These are phyloP conservation scores for Paulownia fortunei DNA, from an alignment of 257 asterid genomes.

Conservation along the genomic window DNA sequence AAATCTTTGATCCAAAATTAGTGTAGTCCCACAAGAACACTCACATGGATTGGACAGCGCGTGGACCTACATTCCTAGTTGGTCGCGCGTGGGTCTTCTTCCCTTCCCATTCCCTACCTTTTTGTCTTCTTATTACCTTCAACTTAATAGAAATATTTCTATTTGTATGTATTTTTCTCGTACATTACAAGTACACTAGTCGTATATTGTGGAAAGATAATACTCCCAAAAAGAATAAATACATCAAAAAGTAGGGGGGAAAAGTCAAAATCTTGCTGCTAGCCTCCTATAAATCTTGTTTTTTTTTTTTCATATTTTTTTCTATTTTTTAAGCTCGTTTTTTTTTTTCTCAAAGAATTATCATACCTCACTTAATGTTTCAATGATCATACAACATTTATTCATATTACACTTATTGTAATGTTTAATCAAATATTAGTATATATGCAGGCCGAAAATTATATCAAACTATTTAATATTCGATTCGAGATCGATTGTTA, in stretches of 20 bases:
- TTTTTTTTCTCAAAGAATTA: not conserved
- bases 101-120: not conserved
- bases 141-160: not conserved
- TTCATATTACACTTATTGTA: too few species aligned
- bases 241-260: not conserved
- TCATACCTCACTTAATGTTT: too few species aligned
- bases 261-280: not conserved
- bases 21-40: constrained; percentile 1
- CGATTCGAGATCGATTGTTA: too few species aligned
- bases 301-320: not conserved
- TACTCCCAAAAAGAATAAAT: not conserved
- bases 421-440: too few species aligned
- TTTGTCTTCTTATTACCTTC: constrained; percentile 22
- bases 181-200: constrained; percentile 32
- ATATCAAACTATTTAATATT: too few species aligned
- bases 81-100: constrained; percentile 30
- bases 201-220: constrained; percentile 18
- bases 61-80: not conserved
- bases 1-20: constrained; percentile 15
- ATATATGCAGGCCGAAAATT: too few species aligned
- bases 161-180: not conserved
- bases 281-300: not conserved
- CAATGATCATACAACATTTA: too few species aligned
- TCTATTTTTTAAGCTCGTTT: too few species aligned
- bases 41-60: constrained; percentile 23